Base-by-base conservation (phyloP, 2,329 filamentous ascomycete species). In the Talaromyces pinophilus region DNA sequence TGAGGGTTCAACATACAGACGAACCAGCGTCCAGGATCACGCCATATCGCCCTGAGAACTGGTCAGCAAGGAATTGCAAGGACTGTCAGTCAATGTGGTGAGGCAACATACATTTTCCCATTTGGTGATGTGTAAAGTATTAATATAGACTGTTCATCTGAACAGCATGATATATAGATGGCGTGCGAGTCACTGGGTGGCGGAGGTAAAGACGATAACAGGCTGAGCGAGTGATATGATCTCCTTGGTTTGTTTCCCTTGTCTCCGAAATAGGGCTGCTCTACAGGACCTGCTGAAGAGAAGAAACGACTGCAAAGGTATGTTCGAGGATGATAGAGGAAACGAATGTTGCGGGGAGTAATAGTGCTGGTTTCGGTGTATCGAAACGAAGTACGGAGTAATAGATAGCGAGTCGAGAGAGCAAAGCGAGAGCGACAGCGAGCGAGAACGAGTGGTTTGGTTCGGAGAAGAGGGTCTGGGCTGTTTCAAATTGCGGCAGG, bases 1-100 rank as follows among this genome's bases (percentile, higher is more conserved):
- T 7, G 22, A 30, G 48, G 19, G 6, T 61, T 17, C 54, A 15
- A 78, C 82, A 70, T 80, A 87, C 86, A 74, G 95, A 98, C 79
- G 95, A 98, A 72, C 95, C 95, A 77, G 95, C 95, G 85, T 99
- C 95, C 75, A 99, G 87, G 76, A 99, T 93, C 73, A 98, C 92
- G 77, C 93, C 95, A 85, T 96, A 97, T 82, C 84, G 82, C 84
- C 84, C 84, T 86, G 68, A 52, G 68, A 28, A 40, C 67, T 50
- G 38, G 38, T 50, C 46, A 60, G 60, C 65, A 59, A 35, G 35
- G 19, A 33, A 33, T 33, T 10, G 30, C 15, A n/a, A 35, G 33
- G 30, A 2, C 25, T 40, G 8, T 13, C 33, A 30, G 25, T n/a
- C 2, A 25, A 22, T 6, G 3, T 15, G n/a, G 1, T 10, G 13